Percentiles rank a stretch among this genome's conserved stretches.
phyloP scores from a whole-genome alignment of 306 rosid genomes.

The Gastrolobium villosum region DNA sequence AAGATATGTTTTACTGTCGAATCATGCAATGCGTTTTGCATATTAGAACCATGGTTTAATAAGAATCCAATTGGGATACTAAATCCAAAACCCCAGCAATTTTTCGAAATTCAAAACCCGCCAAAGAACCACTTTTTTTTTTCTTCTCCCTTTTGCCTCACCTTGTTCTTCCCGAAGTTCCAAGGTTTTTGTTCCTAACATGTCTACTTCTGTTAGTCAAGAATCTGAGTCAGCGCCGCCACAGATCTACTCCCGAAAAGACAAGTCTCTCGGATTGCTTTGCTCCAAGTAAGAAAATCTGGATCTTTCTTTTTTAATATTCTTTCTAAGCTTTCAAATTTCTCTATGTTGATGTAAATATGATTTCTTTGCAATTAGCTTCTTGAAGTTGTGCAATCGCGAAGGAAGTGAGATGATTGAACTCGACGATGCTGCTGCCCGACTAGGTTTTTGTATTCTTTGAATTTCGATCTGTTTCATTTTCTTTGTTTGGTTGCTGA shows the following conservation, averaged over 20 bases:
- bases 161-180: too few species aligned
- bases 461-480: background rate
- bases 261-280: slow-evolving; percentile 56
- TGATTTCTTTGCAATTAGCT: slow-evolving; percentile 40
- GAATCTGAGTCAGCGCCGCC: slow-evolving; percentile 39
- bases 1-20: too few species aligned
- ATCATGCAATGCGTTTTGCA: too few species aligned
- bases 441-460: slow-evolving; percentile 46
- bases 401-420: slow-evolving; percentile 54
- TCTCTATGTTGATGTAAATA: background rate
- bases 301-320: background rate
- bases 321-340: background rate
- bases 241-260: slow-evolving; percentile 56
- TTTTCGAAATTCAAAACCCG: too few species aligned
- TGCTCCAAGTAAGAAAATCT: slow-evolving; percentile 46
- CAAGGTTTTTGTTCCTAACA: background rate
- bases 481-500: too few species aligned
- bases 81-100: too few species aligned
- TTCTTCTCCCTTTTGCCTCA: too few species aligned
- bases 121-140: too few species aligned
- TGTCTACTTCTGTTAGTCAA: slow-evolving; percentile 38
- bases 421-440: slow-evolving; percentile 56
- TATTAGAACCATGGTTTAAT: too few species aligned
- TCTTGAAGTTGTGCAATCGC: slow-evolving; percentile 52
- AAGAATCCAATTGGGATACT: too few species aligned